These are phyloP conservation scores for Globisporangium paddicum DNA, from an alignment of 352 stramenopile species.

Conservation along the genomic window DNA sequence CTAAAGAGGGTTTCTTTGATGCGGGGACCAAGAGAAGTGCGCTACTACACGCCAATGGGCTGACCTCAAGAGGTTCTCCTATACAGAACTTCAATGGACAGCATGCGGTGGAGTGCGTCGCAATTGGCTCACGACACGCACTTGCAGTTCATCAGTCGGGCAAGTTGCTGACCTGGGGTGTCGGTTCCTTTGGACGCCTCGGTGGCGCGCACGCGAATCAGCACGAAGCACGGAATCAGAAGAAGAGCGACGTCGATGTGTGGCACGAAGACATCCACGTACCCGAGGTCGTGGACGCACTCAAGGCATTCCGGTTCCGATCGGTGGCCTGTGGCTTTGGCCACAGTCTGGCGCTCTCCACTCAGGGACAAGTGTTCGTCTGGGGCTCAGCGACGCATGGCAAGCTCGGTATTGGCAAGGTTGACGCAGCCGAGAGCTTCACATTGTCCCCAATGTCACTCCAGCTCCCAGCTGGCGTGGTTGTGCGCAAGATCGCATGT, in stretches of 20 bases:
- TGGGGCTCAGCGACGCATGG: constrained; percentile 72
- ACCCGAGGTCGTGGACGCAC: constrained; percentile 37
- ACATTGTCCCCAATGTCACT: constrained; percentile 47
- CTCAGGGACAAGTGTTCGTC: constrained; percentile 56
- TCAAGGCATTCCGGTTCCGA: constrained; percentile 46
- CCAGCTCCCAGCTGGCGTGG: constrained; percentile 14
- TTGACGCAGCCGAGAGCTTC: constrained; percentile 55
- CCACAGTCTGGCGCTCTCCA: constrained; percentile 65
- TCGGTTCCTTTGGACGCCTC: constrained; percentile 62
- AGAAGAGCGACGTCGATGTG: constrained; percentile 21
- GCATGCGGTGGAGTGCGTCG: constrained; percentile 50
- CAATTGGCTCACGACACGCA: constrained; percentile 63
- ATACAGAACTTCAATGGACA: constrained; percentile 40
- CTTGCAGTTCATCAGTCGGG: constrained; percentile 61
- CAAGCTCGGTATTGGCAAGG: constrained; percentile 57
- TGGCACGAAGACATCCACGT: constrained; percentile 55
- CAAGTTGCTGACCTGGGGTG: constrained; percentile 65
- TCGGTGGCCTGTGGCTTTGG: constrained; percentile 56
- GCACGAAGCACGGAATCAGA: constrained; percentile 3
- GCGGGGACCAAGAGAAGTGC: background rate
- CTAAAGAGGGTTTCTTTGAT: constrained; percentile 34
- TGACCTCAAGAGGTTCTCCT: constrained; percentile 45
- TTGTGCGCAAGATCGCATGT: constrained; percentile 64
- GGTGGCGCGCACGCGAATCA: constrained; percentile 24
- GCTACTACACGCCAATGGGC: constrained; percentile 37